phyloP scores from a whole-genome alignment of 2,329 filamentous ascomycete genomes.

The Xylariaceae sp. region DNA sequence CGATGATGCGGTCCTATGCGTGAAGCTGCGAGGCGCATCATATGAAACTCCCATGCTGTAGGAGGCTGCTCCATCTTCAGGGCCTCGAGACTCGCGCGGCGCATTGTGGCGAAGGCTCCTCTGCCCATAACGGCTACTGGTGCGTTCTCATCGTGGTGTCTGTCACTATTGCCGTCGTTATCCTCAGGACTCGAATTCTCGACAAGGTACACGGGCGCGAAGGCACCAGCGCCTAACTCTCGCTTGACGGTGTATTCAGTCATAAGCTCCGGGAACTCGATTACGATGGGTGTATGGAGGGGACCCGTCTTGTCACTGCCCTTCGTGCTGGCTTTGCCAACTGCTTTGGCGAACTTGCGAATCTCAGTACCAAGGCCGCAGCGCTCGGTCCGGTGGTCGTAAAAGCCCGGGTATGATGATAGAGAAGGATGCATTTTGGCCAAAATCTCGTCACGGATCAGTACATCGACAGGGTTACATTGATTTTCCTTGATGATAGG shows the following conservation, averaged over 20 bases:
- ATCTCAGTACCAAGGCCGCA: slow-evolving; percentile 71
- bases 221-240: slow-evolving; percentile 89
- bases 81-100: slow-evolving; percentile 66
- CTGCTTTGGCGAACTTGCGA: slow-evolving; percentile 71
- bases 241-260: slow-evolving; percentile 73
- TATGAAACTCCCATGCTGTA: slow-evolving; percentile 92
- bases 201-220: slow-evolving; percentile 90
- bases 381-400: slow-evolving; percentile 61
- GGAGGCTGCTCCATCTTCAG: slow-evolving; percentile 93
- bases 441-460: slow-evolving; percentile 70
- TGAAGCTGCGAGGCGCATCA: slow-evolving; percentile 76
- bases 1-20: slow-evolving; percentile 70
- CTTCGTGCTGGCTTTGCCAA: slow-evolving; percentile 41
- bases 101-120: slow-evolving; percentile 51
- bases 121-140: slow-evolving; percentile 54
- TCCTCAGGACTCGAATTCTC: slow-evolving; percentile 60
- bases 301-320: slow-evolving; percentile 54
- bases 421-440: slow-evolving; percentile 69
- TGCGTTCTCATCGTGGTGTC: slow-evolving; percentile 32
- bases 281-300: slow-evolving; percentile 54
- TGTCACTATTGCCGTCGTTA: slow-evolving; percentile 34
- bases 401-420: slow-evolving; percentile 71
- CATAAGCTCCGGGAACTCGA: slow-evolving; percentile 63
- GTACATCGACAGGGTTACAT: slow-evolving; percentile 86
- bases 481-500: slow-evolving; percentile 77